These are phyloP conservation scores for Ensete ventricosum DNA, from an alignment of 176 grass and related monocot species.

Conservation along the genomic window DNA sequence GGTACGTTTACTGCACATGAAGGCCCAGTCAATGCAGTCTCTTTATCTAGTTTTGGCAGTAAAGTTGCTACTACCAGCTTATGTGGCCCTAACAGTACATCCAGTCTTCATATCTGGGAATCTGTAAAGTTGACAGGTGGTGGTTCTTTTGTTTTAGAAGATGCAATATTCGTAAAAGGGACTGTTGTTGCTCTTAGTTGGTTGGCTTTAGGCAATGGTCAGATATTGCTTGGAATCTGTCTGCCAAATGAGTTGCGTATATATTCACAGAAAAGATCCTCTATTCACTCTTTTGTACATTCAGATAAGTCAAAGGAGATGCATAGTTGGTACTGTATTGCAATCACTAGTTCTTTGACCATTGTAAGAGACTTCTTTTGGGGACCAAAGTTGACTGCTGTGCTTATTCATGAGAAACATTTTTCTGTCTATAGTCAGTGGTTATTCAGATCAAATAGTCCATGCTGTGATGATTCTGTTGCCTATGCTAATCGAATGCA, in stretches of 20 bases:
- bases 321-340: conserved; percentile 77
- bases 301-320: conserved; percentile 36
- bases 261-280: conserved; percentile 61
- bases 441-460: conserved; percentile 29
- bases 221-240: conserved; percentile 58
- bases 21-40: conserved; percentile 43
- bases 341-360: conserved; percentile 44
- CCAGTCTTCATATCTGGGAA: conserved; percentile 75
- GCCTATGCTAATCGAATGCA: conserved; percentile 21
- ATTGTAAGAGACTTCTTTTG: conserved; percentile 60
- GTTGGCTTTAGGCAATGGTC: conserved; percentile 69
- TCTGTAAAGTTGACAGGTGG: conserved; percentile 41
- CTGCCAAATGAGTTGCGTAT: conserved; percentile 66
- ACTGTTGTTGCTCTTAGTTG: conserved; percentile 65
- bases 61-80: conserved; percentile 59
- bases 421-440: conserved; percentile 67
- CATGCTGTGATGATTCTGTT: conserved; percentile 12
- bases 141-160: conserved; percentile 72
- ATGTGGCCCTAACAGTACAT: conserved; percentile 30
- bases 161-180: conserved; percentile 41
- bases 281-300: conserved; percentile 37
- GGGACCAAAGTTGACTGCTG: conserved; percentile 67
- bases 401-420: conserved; percentile 82
- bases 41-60: conserved; percentile 55
- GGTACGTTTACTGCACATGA: conserved; percentile 57